A percentile compares a stretch with the other conserved stretches of the same genome.
Conservation (phyloP, 2,329 filamentous ascomycete species). For the Pochonia chlamydosporia region DNA sequence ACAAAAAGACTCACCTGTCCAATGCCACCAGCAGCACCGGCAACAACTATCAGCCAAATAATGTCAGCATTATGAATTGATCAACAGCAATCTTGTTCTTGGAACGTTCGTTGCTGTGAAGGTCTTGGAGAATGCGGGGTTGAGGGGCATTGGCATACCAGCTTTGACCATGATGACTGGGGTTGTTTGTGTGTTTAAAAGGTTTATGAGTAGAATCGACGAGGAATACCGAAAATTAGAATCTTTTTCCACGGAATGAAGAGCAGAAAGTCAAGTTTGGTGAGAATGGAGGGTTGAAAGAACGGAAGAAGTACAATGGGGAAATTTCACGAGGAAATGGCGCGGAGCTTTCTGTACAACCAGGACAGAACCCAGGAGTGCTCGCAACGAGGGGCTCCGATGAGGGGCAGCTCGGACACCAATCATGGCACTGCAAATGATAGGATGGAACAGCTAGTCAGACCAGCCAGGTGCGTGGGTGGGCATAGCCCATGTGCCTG, state of each 20-base stretch:
- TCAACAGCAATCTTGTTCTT: neutral
- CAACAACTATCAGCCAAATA: slow-evolving; percentile 56
- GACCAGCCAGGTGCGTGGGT: neutral
- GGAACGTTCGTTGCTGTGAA: neutral
- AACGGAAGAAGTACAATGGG: neutral
- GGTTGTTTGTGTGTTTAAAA: neutral
- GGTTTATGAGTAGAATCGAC: neutral
- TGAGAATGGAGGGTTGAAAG: neutral
- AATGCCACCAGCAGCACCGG: slow-evolving; percentile 96
- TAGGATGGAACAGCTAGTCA: neutral
- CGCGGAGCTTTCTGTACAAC: neutral
- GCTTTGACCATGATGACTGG: slow-evolving; percentile 52
- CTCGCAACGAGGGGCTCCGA: neutral
- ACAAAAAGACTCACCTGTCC: slow-evolving; percentile 64
- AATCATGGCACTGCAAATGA: neutral
- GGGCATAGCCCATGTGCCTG: too few species aligned
- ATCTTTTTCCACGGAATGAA: neutral
- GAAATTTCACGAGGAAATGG: neutral
- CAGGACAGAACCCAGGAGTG: neutral
- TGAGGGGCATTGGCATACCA: slow-evolving; percentile 34
- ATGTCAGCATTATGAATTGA: slow-evolving; percentile 10
- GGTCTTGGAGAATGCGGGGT: slow-evolving; percentile 16
- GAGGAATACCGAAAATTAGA: neutral
- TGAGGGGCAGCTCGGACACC: neutral
- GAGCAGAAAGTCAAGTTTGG: neutral